A percentile compares a stretch with the other conserved stretches of the same genome.
Conservation (phyloP, 164 flowering plant species). For the Dillenia suffruticosa region DNA sequence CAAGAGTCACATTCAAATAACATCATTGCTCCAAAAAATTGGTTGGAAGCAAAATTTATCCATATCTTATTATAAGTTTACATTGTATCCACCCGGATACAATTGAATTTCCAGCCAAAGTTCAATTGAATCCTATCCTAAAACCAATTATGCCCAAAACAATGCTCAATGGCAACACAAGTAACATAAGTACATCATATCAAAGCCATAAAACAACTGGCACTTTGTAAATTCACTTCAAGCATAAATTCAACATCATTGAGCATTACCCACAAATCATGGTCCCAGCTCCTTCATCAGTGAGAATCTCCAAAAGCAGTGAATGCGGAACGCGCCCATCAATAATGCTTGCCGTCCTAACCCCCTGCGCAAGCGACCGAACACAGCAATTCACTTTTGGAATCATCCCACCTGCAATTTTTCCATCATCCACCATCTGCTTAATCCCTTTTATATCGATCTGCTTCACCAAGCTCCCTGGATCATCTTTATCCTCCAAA, state of each 20-base stretch:
- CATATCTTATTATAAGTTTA: no score
- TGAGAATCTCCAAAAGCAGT: conserved; percentile 72
- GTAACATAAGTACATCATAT: no score
- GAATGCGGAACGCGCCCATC: conserved; percentile 87
- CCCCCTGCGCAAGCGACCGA: conserved; percentile 82
- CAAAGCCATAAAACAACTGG: no score
- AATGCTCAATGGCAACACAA: no score
- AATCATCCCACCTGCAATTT: conserved; percentile 93
- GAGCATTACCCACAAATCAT: conserved; percentile 73
- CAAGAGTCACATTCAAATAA: no score
- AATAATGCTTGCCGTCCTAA: conserved; percentile 79
- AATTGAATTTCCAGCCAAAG: no score
- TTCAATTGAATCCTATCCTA: no score
- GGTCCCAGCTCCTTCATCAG: conserved; percentile 91
- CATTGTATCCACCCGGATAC: no score
- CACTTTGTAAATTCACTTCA: no score
- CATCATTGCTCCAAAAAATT: no score
- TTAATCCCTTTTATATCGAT: conserved; percentile 78
- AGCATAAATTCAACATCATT: background rate
- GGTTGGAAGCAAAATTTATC: no score
- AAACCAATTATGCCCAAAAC: no score
- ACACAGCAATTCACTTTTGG: conserved; percentile 89
- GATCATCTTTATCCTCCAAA: conserved; percentile 49
- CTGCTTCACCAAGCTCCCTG: conserved; percentile 70
- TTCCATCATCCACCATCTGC: conserved; percentile 73